Base-by-base conservation (phyloP, 768 basidiomycete species). In the Dictyophora rubrovolvata region DNA sequence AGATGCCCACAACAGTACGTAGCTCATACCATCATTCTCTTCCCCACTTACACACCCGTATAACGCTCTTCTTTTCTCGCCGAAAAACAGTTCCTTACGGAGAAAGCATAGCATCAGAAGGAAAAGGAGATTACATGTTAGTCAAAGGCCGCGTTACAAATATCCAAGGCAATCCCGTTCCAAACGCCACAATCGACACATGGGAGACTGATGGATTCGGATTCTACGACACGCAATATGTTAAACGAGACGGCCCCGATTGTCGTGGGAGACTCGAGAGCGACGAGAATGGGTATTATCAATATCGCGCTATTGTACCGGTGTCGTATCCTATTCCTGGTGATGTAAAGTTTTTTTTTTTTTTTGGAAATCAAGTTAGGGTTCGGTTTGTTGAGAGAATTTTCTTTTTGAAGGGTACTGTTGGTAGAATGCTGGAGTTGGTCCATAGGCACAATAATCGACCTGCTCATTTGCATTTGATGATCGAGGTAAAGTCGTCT, bases 111-210 rank as follows among this genome's bases (percentile, higher is more conserved):
- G 89, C 91, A 7, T 89, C 89, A 0, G 89, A 92, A 69, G 90
- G 86, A 59, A 91, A 89, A 70, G 91, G 90, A 20, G 80, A 89
- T 10, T 87, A 90, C 68, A 74, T 93, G 79, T 90, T 78, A 63
- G 85, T 93, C 54, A 79, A 89, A 66, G 90, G 91, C 0, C 77
- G 76, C 2, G 77, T 93, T 1, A 65, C 81, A 33, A 77, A 82
- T 65, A 83, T 81, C 1, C 71, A 78, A 35, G 88, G 89, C 20
- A 72, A 75, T n/a, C 84, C 85, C 1, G 77, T 93, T 55, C 69
- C 82, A 5, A 74, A 74, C 54, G 87, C 86, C 0, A 65, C 77
- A 49, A 86, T 91, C 60, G 86, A 90, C 55, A 90, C 87, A n/a
- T 90, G 87, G 87, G 87, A 89, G 69, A 83, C 87, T 9, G 89